Base-by-base conservation (phyloP, 1,284 basidiomycete genomes). In the Ustilago nuda region DNA sequence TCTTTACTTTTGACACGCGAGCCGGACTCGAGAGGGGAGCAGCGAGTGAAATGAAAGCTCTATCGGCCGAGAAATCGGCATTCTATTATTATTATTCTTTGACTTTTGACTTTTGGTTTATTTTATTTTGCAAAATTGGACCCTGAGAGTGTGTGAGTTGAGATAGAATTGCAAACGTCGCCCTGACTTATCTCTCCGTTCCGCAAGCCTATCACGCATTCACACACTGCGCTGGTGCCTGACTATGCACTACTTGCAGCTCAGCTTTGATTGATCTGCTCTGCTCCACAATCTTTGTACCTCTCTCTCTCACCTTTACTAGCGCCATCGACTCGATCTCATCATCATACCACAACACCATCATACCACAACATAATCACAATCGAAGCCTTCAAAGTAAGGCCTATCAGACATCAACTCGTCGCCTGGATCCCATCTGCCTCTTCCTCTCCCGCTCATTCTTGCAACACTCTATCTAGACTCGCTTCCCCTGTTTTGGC, bases 151-250 rank as follows among this genome's bases (percentile, higher is more conserved):
- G 37, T 50, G 30, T 50, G 30, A 27, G 23, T 19, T n/a, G 43
- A 45, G 43, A 57, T 46, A 57, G 19, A 12, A 35, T 35, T 57
- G 13, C 43, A 13, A 48, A 32, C 43, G 56, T 27, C 45, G 56
- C 56, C 52, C 55, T 56, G 48, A 48, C 56, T 57, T 56, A 57
- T 57, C 56, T 57, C 56, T 57, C 45, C 41, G 45, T 45, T 48
- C 56, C 39, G 43, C 41, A 11, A 53, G 23, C 41, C 4, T 30
- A 32, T 32, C 32, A 30, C 41, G 30, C 54, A 41, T 3, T 27
- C 23, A n/a, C 9, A 50, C 48, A 50, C 48, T 50, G 48, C 11
- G 23, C 9, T 13, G 8, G 27, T 50, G 48, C 48, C 48, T 50
- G 12, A 45, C 13, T 4, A 50, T 50, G 48, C 48, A 27, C 23